Evolutionary conservation across 495 filamentous ascomycete species (phyloP), one percentile per base, ranked within the genome.

Genomic region (Penicillium waksmanii): DNA sequence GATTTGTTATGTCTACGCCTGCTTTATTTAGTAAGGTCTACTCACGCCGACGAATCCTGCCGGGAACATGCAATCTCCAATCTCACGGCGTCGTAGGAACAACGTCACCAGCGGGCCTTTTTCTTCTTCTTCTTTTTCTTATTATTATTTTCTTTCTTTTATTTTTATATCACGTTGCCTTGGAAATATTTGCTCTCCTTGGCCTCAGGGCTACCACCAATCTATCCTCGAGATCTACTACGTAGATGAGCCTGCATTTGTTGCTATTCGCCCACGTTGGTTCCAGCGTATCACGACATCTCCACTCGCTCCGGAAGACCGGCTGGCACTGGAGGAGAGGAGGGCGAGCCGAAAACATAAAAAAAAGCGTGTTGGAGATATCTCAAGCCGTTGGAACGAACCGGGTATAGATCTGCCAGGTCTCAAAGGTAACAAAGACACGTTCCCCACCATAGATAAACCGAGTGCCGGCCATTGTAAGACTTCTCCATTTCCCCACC

Each of bases 271-370:
- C 40, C 40, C 38, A 51, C 23, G 27, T 42, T 21, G 18, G 12
- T 19, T 44, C 27, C 50, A 18, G 59, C 68, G 68, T 71, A 71
- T 71, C 68, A 71, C 38, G 49, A 48, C 51, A 33, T 18, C 54
- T 71, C 68, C 66, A 61, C 27, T 21, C 21, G 4, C 52, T 65
- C 66, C 68, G 68, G 65, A 33, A 53, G 67, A 57, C 59, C 40
- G 47, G 46, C 60, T 53, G 31, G 27, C 17, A 46, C 9, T 49
- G 23, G 40, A 25, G 34, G n/a, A 48, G 36, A 48, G 31, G 18
- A 23, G 27, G 5, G 33, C 6, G 19, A 15, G 34, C 44, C 21
- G 11, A 33, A 50, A 31, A 12, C 3, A 25, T 6, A 27, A 18
- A n/a, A 23, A 36, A 49, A 49, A 55, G 21, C 15, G 5, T 38